Conservation (phyloP, 495 filamentous ascomycete genomes). For the Penicillium pancosmium region DNA sequence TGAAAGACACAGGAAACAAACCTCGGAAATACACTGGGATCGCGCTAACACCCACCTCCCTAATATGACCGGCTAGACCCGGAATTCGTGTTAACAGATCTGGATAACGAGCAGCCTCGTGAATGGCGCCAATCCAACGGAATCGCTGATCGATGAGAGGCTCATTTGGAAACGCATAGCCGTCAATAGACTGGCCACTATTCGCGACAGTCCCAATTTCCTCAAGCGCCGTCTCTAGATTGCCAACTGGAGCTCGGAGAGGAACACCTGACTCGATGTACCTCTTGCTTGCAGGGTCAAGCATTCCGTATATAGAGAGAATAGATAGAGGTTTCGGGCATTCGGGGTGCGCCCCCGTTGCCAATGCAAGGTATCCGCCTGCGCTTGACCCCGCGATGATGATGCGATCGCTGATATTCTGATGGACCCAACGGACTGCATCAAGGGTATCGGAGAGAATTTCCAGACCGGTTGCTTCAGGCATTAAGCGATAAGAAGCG, state of each 20-base stretch:
- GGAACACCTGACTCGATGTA: neutral
- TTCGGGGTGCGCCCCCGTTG: neutral
- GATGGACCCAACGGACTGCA: slow-evolving; percentile 3
- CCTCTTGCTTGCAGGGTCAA: slow-evolving; percentile 1
- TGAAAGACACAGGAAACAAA: slow-evolving; percentile 7
- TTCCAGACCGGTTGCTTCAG: slow-evolving; percentile 3
- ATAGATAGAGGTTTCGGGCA: neutral
- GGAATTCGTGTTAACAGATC: slow-evolving; percentile 2
- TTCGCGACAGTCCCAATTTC: neutral
- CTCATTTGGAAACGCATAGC: slow-evolving; percentile 2
- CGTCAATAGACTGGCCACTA: neutral
- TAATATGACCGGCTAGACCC: neutral
- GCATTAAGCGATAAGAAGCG: slow-evolving; percentile 12
- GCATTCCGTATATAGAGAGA: slow-evolving; percentile 8
- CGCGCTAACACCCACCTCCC: neutral
- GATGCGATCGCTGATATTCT: slow-evolving; percentile 5
- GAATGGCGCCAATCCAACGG: slow-evolving; percentile 7
- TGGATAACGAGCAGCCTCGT: slow-evolving; percentile 5
- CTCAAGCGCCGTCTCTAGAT: neutral
- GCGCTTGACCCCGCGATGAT: slow-evolving; percentile 15
- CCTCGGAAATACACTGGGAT: neutral
- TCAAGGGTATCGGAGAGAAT: slow-evolving; percentile 11
- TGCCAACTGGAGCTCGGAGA: neutral
- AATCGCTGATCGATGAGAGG: slow-evolving; percentile 4
- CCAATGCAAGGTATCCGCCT: slow-evolving; percentile 14